Conservation (phyloP, 352 stramenopile species). For the Phytophthora ramorum region DNA sequence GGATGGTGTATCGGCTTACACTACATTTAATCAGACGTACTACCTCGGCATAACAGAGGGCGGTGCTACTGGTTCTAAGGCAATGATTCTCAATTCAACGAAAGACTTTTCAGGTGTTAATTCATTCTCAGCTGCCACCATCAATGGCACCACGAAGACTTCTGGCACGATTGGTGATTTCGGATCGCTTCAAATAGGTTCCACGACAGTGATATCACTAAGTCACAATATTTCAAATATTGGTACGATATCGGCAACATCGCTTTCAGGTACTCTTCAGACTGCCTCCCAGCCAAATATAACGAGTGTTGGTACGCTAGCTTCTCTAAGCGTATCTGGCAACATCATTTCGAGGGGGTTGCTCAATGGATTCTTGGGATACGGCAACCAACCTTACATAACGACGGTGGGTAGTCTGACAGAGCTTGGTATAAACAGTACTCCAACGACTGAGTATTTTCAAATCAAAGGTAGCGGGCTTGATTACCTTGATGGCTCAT, state of each 20-base stretch:
- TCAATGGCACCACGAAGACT: too few species aligned
- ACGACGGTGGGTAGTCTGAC: not conserved
- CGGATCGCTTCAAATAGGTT: too few species aligned
- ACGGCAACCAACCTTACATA: not conserved
- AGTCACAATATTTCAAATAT: too few species aligned
- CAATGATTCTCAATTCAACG: too few species aligned
- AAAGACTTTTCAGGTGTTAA: too few species aligned
- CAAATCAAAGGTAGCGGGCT: not conserved
- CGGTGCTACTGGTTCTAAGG: too few species aligned
- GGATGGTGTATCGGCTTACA: too few species aligned
- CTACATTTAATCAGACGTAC: too few species aligned
- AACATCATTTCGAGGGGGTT: not conserved
- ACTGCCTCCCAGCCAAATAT: not conserved
- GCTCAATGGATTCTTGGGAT: not conserved
- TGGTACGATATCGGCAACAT: not conserved
- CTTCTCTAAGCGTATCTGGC: not conserved
- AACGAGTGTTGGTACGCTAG: not conserved
- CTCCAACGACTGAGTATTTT: not conserved
- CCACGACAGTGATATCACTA: too few species aligned
- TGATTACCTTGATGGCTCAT: slow-evolving; percentile 1
- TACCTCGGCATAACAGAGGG: too few species aligned
- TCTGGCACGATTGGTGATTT: too few species aligned
- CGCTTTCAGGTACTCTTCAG: not conserved
- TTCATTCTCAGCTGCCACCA: too few species aligned
- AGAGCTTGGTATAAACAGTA: not conserved